These are phyloP conservation scores for Scorias spongiosa DNA, from an alignment of 2,329 filamentous ascomycete genomes.

Conservation along the genomic window DNA sequence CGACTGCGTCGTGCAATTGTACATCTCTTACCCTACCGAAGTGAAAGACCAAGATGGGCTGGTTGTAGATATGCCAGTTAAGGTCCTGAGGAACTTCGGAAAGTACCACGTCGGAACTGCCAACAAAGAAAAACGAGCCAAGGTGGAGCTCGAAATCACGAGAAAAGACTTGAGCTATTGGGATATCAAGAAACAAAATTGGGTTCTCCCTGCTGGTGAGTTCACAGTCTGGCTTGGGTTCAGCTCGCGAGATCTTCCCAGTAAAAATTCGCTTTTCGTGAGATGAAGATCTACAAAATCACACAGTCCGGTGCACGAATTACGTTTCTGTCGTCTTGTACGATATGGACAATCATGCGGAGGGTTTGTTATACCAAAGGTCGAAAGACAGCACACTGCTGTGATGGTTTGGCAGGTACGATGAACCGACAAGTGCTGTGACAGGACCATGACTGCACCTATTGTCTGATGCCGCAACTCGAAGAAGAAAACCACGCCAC, in stretches of 20 bases:
- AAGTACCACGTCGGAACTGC: constrained; percentile 19
- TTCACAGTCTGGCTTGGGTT: constrained; percentile 18
- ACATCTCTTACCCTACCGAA: constrained; percentile 30
- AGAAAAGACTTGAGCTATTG: constrained; percentile 22
- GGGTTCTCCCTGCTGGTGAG: constrained; percentile 20
- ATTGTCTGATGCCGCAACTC: too few species aligned
- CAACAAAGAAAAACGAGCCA: constrained; percentile 7
- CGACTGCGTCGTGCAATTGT: constrained; percentile 42
- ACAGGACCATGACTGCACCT: too few species aligned
- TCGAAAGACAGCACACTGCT: too few species aligned
- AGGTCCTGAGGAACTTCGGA: constrained; percentile 29
- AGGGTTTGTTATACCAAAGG: too few species aligned
- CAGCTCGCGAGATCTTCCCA: constrained; percentile 11
- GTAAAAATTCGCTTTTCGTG: neutral
- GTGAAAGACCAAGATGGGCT: constrained; percentile 12
- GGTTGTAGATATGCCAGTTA: constrained; percentile 29
- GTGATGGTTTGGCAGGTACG: too few species aligned
- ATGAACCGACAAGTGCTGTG: too few species aligned
- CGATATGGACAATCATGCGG: too few species aligned
- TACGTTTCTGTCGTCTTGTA: too few species aligned
- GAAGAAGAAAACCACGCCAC: too few species aligned
- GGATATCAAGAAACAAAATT: constrained; percentile 21
- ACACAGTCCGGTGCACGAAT: too few species aligned
- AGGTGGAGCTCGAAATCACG: constrained; percentile 16
- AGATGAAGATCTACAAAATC: neutral